Evolutionary conservation across 148 eudicot species (phyloP).

Genomic region (Mesembryanthemum crystallinum): DNA sequence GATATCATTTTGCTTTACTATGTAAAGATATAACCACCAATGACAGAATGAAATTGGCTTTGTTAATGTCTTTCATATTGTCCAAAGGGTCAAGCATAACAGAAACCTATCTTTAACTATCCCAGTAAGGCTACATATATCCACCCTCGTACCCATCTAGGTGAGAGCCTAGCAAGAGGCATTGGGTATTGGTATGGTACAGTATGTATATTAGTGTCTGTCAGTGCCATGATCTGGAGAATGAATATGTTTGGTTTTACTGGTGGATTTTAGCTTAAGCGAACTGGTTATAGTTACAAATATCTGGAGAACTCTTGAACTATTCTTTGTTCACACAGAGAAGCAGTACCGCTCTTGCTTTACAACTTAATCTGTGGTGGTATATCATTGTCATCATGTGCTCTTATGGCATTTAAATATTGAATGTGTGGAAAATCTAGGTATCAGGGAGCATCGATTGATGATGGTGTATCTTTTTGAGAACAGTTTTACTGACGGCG

Average conservation of each 20-base stretch:
- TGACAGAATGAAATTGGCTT: not conserved
- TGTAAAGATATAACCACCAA: not conserved
- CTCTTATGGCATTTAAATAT: too few relatives aligned
- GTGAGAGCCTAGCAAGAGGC: not conserved
- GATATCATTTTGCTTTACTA: not conserved
- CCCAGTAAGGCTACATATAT: not conserved
- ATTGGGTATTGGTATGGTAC: not conserved
- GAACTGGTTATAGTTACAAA: constrained; percentile 6
- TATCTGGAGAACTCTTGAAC: not conserved
- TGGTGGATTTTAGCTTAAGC: not conserved
- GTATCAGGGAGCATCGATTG: too few relatives aligned
- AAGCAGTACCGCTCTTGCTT: not conserved
- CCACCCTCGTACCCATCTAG: not conserved
- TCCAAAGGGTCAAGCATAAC: not conserved
- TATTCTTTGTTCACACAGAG: not conserved
- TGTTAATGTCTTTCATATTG: not conserved
- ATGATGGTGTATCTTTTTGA: too few relatives aligned
- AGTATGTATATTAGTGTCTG: not conserved
- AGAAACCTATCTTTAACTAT: not conserved
- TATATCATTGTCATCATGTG: not conserved
- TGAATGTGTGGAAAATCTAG: too few relatives aligned
- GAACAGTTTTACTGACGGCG: too few relatives aligned
- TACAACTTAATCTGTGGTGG: not conserved
- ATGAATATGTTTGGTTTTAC: not conserved
- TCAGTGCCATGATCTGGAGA: not conserved